Percentiles rank a stretch among this genome's conserved stretches.
Conservation (phyloP, 2,329 filamentous ascomycete species). For the Fusarium clavum region DNA sequence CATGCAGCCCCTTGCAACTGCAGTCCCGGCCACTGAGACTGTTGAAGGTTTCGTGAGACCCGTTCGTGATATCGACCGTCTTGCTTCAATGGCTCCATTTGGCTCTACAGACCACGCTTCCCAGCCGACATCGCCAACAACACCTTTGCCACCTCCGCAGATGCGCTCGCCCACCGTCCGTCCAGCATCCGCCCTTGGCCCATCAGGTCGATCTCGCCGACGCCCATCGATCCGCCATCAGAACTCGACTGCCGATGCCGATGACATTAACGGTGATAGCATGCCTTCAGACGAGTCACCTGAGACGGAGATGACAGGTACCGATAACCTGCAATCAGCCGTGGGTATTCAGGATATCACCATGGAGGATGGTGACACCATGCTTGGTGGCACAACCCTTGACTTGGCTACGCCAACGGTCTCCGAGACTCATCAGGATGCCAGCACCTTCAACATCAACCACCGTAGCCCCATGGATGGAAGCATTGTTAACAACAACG, state of each 20-base stretch:
- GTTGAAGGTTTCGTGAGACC: slow-evolving; percentile 82
- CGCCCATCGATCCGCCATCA: slow-evolving; percentile 91
- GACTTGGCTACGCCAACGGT: slow-evolving; percentile 81
- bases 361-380: slow-evolving; percentile 82
- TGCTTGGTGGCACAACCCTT: slow-evolving; percentile 80
- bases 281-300: slow-evolving; percentile 81
- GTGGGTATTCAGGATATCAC: slow-evolving; percentile 87
- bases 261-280: slow-evolving; percentile 88
- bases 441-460: slow-evolving; percentile 93
- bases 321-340: slow-evolving; percentile 81
- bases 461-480: slow-evolving; percentile 87
- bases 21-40: slow-evolving; percentile 74
- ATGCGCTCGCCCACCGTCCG: slow-evolving; percentile 65
- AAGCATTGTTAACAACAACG: slow-evolving; percentile 80
- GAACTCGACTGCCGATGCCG: slow-evolving; percentile 87
- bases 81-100: slow-evolving; percentile 83
- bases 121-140: slow-evolving; percentile 93
- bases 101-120: slow-evolving; percentile 78
- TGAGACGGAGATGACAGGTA: slow-evolving; percentile 82
- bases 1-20: slow-evolving; percentile 73
- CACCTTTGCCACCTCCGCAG: slow-evolving; percentile 78
- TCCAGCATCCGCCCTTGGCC: slow-evolving; percentile 64
- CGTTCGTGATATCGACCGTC: slow-evolving; percentile 82
- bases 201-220: slow-evolving; percentile 68
- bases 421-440: slow-evolving; percentile 82